Percentiles rank a stretch among this genome's conserved stretches.
Evolutionary conservation across 257 asterid genomes (phyloP).

Genomic region (Plantago major): DNA sequence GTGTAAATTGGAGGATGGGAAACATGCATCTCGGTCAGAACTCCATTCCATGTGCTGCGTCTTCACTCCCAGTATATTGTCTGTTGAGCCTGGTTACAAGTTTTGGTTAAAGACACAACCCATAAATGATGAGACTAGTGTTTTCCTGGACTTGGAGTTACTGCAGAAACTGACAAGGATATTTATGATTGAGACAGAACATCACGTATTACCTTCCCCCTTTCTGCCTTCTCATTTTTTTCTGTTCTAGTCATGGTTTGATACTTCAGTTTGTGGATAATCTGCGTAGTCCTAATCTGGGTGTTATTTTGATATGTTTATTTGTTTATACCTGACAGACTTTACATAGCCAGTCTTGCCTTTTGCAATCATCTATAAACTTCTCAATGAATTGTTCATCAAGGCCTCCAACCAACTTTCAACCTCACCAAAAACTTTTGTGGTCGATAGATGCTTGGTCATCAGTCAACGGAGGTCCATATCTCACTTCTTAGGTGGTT

Average conservation of each 20-base stretch:
- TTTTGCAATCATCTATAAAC: slow-evolving; percentile 41
- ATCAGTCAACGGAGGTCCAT: slow-evolving; percentile 43
- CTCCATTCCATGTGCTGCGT: slow-evolving; percentile 50
- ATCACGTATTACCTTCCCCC: slow-evolving; percentile 31
- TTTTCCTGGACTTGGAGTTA: slow-evolving; percentile 60
- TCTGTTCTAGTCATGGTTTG: slow-evolving; percentile 4
- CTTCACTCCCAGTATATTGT: slow-evolving; percentile 48
- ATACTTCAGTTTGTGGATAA: slow-evolving; percentile 10
- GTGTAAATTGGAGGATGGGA: slow-evolving; percentile 33
- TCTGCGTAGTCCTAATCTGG: background rate
- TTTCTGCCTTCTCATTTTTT: slow-evolving; percentile 5
- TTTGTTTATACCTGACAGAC: slow-evolving; percentile 39
- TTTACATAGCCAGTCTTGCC: slow-evolving; percentile 38
- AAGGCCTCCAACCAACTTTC: slow-evolving; percentile 70
- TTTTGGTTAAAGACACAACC: slow-evolving; percentile 63
- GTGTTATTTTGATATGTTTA: slow-evolving; percentile 8
- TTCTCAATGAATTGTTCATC: slow-evolving; percentile 61
- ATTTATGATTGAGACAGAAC: slow-evolving; percentile 36
- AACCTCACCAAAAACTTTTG: slow-evolving; percentile 67
- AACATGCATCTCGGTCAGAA: slow-evolving; percentile 24
- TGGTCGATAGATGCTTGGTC: slow-evolving; percentile 83
- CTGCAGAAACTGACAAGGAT: slow-evolving; percentile 50
- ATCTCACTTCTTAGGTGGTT: slow-evolving; percentile 19
- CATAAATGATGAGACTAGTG: slow-evolving; percentile 63
- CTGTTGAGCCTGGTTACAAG: slow-evolving; percentile 41